These are phyloP conservation scores for Colletotrichum eremochloae DNA, from an alignment of 2,329 filamentous ascomycete species.

Conservation along the genomic window DNA sequence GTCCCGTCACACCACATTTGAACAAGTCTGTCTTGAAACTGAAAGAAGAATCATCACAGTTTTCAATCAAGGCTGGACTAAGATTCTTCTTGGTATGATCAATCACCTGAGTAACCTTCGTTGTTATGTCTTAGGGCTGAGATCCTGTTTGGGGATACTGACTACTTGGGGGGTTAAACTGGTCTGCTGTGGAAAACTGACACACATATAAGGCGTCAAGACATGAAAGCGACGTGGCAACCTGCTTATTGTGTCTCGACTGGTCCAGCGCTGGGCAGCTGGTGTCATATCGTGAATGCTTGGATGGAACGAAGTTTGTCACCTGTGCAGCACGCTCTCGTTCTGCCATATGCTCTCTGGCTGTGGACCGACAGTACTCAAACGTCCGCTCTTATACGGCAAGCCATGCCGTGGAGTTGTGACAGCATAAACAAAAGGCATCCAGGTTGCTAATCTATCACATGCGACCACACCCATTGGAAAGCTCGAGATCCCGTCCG, in stretches of 20 bases:
- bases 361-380: background rate
- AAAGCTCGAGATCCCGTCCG: slow-evolving; percentile 42
- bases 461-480: slow-evolving; percentile 41
- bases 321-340: background rate
- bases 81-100: background rate
- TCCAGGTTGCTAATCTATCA: background rate
- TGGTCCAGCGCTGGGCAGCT: background rate
- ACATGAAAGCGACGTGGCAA: background rate
- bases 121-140: background rate
- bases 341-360: background rate
- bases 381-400: background rate
- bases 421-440: background rate
- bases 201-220: background rate
- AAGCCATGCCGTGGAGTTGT: background rate
- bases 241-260: background rate
- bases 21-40: background rate
- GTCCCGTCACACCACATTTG: background rate
- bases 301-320: background rate
- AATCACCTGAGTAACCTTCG: background rate
- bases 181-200: background rate
- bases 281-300: background rate
- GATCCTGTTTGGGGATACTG: background rate
- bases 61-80: background rate
- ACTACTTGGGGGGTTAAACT: background rate
- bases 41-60: background rate